A percentile compares a stretch with the other conserved stretches of the same genome.
These are phyloP conservation scores for Prunus kanzakura DNA, from an alignment of 306 rosid species.

Conservation along the genomic window DNA sequence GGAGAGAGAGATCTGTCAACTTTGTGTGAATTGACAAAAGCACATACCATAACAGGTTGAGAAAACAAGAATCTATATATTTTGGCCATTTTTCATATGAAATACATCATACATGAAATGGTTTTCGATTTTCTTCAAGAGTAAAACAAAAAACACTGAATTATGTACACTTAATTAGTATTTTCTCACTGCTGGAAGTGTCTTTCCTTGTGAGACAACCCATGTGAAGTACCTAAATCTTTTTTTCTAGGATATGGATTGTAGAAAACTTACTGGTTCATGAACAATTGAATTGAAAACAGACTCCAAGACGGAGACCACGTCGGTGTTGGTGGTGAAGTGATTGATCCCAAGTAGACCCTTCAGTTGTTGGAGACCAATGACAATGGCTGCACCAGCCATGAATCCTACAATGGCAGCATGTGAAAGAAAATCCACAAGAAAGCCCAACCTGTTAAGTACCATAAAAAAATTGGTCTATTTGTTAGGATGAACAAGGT, in stretches of 20 bases:
- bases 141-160: background rate
- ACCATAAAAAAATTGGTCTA: background rate
- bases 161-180: background rate
- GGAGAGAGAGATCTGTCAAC: background rate
- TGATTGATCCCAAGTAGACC: slow-evolving; percentile 72
- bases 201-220: background rate
- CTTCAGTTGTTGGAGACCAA: slow-evolving; percentile 89
- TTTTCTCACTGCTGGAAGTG: too few relatives aligned
- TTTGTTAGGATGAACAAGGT: background rate
- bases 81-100: background rate
- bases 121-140: background rate
- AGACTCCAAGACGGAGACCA: slow-evolving; percentile 60
- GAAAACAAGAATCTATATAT: background rate
- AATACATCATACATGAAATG: background rate
- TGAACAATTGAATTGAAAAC: slow-evolving; percentile 42
- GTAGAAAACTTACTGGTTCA: slow-evolving; percentile 36
- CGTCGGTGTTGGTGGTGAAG: slow-evolving; percentile 68
- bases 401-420: slow-evolving; percentile 95
- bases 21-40: background rate
- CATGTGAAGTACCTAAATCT: background rate
- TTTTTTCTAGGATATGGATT: background rate
- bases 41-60: background rate
- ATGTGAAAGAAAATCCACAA: slow-evolving; percentile 90
- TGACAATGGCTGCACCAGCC: slow-evolving; percentile 93
- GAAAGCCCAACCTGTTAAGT: slow-evolving; percentile 72